Base-by-base conservation (phyloP, 805 yeast species). In the Candida krabiensis region DNA sequence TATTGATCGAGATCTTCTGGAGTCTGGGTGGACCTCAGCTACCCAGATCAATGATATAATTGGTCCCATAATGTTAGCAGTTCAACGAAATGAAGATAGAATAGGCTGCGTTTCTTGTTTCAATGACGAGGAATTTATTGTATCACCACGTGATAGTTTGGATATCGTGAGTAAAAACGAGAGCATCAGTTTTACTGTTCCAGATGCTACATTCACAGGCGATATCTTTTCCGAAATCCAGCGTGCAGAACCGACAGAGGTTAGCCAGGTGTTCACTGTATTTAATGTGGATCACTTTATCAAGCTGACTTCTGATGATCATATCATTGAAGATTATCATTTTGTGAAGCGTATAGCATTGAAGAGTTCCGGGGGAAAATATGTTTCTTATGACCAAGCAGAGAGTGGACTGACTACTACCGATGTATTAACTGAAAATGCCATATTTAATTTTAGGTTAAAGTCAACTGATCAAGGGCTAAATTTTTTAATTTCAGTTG, bases 21-120 rank as follows among this genome's bases (percentile, higher is more conserved):
- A 53, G 19, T 23, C 44, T 8, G 66, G 65, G 4, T 63, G 67
- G 67, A 58, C 67, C 12, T 46, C 52, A 2, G 47, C 53, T 12
- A 24, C 31, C 4, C 26, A 33, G 11, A n/a, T 33, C 4, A 37
- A 33, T 5, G 65, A 60, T 37, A 21, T 60, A 15, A 40, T 37
- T 9, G 65, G 63, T 2, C 63, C 63, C 1, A 23, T 55, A 0
- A n/a, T 60, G 11, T 25, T 61, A 2, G 33, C 44, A 2, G 38
- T 48, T 5, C 24, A 45, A 4, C 19, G 48, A 21, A 16, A 19
- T 12, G 43, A 45, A 3, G 40, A 35, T 1, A 31, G 35, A 11
- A 33, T 36, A 11, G 53, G 53, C 5, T 41, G 53, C 35, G 15
- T 56, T 5, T 27, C 47, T 9, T 44, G 43, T 19, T n/a, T 41